Evolutionary conservation across 768 basidiomycete genomes (phyloP).

Genomic region (Kwoniella sp.): DNA sequence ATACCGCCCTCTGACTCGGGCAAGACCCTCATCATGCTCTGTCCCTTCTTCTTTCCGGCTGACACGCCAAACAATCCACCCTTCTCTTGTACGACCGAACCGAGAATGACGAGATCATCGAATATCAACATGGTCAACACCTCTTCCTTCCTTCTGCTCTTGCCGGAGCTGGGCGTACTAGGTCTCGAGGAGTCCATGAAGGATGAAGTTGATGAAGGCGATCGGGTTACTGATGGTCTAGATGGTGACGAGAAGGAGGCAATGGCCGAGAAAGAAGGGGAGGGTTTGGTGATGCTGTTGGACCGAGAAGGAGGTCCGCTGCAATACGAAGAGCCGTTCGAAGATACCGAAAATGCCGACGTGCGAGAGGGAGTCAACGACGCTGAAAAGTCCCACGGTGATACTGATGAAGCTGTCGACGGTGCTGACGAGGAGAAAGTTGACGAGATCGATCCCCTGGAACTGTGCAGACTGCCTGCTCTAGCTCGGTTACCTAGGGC

Average conservation of each 20-base stretch:
- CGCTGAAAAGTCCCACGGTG: conserved; percentile 37
- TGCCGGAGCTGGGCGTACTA: conserved; percentile 10
- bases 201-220: conserved; percentile 17
- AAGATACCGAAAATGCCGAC: conserved; percentile 35
- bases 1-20: conserved; percentile 40
- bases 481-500: conserved; percentile 10
- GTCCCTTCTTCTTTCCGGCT: conserved; percentile 23
- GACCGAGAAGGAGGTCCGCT: conserved; percentile 24
- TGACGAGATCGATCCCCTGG: conserved; percentile 36
- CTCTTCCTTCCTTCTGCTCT: conserved; percentile 32
- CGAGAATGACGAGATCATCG: conserved; percentile 45
- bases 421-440: conserved; percentile 30
- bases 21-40: conserved; percentile 25
- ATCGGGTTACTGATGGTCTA: conserved; percentile 18
- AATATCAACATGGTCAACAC: conserved; percentile 40
- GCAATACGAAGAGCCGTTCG: conserved; percentile 12
- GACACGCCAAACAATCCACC: conserved; percentile 31
- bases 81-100: conserved; percentile 16
- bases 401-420: conserved; percentile 14
- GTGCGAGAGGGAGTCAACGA: conserved; percentile 24
- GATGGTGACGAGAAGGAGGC: conserved; percentile 10
- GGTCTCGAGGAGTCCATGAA: conserved; percentile 15
- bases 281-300: conserved; percentile 17
- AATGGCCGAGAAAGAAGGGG: conserved; percentile 9
- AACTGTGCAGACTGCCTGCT: conserved; percentile 27